A percentile compares a stretch with the other conserved stretches of the same genome.
Evolutionary conservation across 2,329 filamentous ascomycete species (phyloP).

Genomic region (Arachnomyces sp.): DNA sequence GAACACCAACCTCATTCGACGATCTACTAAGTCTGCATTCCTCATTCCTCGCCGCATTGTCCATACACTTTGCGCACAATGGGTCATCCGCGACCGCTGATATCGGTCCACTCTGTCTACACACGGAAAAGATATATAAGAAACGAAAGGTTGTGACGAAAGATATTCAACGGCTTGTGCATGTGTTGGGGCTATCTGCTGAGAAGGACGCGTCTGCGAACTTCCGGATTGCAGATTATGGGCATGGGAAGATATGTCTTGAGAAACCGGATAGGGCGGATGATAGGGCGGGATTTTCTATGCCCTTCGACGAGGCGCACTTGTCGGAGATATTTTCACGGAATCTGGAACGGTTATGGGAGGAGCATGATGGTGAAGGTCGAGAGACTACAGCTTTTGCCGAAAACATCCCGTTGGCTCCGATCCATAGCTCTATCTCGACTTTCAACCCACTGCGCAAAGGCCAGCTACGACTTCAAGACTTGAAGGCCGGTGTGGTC

Average conservation of each 20-base stretch:
- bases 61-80: constrained; percentile 63
- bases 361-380: constrained; percentile 26
- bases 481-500: constrained; percentile 33
- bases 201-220: constrained; percentile 4
- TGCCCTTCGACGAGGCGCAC: constrained; percentile 36
- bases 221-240: constrained; percentile 36
- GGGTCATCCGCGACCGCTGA: constrained; percentile 57
- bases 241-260: constrained; percentile 32
- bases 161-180: constrained; percentile 61
- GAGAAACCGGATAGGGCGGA: constrained; percentile 17
- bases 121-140: constrained; percentile 63
- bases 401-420: constrained; percentile 24
- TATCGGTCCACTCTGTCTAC: constrained; percentile 52
- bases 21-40: constrained; percentile 59
- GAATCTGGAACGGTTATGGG: constrained; percentile 40
- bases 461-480: constrained; percentile 34
- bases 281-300: constrained; percentile 6
- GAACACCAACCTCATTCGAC: constrained; percentile 22
- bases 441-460: constrained; percentile 28
- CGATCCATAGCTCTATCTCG: constrained; percentile 28
- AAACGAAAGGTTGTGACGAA: constrained; percentile 59
- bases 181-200: constrained; percentile 34
- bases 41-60: constrained; percentile 61
- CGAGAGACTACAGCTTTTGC: constrained; percentile 26
- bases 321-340: constrained; percentile 46